Evolutionary conservation across 1,139 yeast genomes (phyloP), one percentile per base, ranked within the genome.

Genomic region (Kluyveromyces sp.): DNA sequence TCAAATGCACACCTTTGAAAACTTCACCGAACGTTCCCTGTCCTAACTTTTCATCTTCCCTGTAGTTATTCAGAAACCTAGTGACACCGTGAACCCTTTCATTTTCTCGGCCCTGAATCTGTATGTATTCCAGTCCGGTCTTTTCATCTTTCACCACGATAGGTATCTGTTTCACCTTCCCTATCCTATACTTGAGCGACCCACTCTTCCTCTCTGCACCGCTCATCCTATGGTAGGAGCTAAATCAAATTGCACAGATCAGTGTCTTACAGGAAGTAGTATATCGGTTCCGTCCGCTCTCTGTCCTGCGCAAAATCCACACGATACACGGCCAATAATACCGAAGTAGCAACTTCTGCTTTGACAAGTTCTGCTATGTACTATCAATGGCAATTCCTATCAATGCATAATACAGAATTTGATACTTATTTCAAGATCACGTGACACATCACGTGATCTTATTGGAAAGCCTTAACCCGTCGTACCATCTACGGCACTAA

Each of bases 11-110:
- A 3, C 95, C 96, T 57, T 83, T 83, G 61, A 80, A 80, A 2
- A 87, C 96, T 40, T 84, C 80, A 16, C 86, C 88, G 63, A 92
- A 92, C 0, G 98, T 94, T 7, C 98, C 98, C 63, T 89, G 95
- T 2, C 97, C 96, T 46, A 87, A 73, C 58, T 81, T 80, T 43
- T 79, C 80, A 38, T 78, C 64, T 26, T 80, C 71, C 39, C 69
- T 69, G 57, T 84, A 86, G 47, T 68, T 70, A 2, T 56, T 53
- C 37, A 46, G 45, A 39, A 61, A 61, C 15, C 40, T 51, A 9
- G 66, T 61, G 25, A 61, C 60, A 2, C 66, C 66, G 40, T 60
- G 59, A 3, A 61, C 54, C 36, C 46, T 50, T 33, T 58, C 63
- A 40, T 51, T 51, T 3, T 49, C 46, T 36, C 61, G 48, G 19